Conservation (phyloP, 768 basidiomycete species). For the Pluteus cervinus region DNA sequence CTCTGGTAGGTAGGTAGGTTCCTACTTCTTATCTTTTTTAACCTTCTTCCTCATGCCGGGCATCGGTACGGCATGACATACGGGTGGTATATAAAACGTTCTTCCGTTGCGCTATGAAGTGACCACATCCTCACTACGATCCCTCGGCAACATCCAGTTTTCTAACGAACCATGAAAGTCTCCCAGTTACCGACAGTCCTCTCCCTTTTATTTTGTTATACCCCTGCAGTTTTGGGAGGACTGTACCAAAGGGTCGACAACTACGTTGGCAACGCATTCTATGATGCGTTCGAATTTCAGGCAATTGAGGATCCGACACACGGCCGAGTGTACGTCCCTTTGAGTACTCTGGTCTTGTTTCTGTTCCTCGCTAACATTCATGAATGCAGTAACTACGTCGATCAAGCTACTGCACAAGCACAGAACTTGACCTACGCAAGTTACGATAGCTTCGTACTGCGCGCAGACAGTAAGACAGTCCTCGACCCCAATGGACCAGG, state of each 20-base stretch:
- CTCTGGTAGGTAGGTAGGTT: too few species aligned
- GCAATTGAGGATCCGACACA: constrained; percentile 49
- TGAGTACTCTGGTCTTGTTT: not conserved
- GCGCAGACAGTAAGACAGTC: constrained; percentile 40
- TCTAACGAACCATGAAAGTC: too few species aligned
- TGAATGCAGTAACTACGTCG: constrained; percentile 31
- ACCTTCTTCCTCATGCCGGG: too few species aligned
- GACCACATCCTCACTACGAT: too few species aligned
- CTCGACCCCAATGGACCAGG: constrained; percentile 42
- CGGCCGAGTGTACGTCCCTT: constrained; percentile 48
- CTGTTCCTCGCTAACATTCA: not conserved
- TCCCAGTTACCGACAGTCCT: too few species aligned
- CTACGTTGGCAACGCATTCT: constrained; percentile 40
- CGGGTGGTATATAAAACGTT: too few species aligned
- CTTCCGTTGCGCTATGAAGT: too few species aligned
- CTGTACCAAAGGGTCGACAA: constrained; percentile 20
- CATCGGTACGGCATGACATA: too few species aligned
- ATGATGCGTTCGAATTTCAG: constrained; percentile 42
- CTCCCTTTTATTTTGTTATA: too few species aligned
- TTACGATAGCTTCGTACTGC: constrained; percentile 43
- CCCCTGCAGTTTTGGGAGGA: not conserved
- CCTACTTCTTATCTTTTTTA: too few species aligned
- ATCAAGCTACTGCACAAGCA: constrained; percentile 30
- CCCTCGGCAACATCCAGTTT: too few species aligned
- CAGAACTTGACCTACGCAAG: constrained; percentile 49